phyloP scores from a whole-genome alignment of 2,329 filamentous ascomycete genomes.

The Eurotiales sp. region DNA sequence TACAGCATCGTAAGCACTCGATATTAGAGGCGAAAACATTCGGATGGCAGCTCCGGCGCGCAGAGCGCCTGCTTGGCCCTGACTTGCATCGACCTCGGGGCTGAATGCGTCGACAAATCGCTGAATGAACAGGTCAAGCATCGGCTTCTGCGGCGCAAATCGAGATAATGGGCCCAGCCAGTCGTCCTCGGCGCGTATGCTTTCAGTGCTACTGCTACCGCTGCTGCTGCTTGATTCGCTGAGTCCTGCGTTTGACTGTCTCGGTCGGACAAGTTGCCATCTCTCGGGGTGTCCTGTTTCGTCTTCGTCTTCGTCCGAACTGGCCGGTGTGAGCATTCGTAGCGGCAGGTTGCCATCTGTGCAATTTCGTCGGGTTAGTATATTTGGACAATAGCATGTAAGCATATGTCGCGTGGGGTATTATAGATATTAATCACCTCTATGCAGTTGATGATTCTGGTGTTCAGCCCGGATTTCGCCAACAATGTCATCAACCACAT shows the following conservation, averaged over 20 bases:
- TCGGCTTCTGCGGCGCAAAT: constrained; percentile 18
- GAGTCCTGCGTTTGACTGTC: not conserved
- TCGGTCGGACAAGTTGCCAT: constrained; percentile 5
- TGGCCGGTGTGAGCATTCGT: constrained; percentile 7
- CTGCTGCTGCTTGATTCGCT: constrained; percentile 12
- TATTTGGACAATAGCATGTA: no score
- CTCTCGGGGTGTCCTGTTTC: not conserved
- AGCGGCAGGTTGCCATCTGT: not conserved
- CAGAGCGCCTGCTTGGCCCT: constrained; percentile 33
- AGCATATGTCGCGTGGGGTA: no score
- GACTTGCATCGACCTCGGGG: constrained; percentile 32
- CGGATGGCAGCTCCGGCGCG: constrained; percentile 36
- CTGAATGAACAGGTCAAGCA: constrained; percentile 34
- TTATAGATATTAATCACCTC: not conserved
- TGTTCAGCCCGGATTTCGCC: constrained; percentile 27
- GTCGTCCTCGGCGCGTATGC: constrained; percentile 14
- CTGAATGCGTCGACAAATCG: constrained; percentile 40
- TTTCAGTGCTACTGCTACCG: constrained; percentile 15
- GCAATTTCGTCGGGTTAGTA: no score
- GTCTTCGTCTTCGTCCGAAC: constrained; percentile 1
- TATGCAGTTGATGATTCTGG: not conserved
- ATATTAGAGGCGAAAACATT: constrained; percentile 38
- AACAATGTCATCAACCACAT: constrained; percentile 30
- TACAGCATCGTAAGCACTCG: constrained; percentile 35
- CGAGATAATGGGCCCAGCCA: constrained; percentile 14